Conservation (phyloP, 75 land plant genomes). For the Chamaecyparis obtusa region DNA sequence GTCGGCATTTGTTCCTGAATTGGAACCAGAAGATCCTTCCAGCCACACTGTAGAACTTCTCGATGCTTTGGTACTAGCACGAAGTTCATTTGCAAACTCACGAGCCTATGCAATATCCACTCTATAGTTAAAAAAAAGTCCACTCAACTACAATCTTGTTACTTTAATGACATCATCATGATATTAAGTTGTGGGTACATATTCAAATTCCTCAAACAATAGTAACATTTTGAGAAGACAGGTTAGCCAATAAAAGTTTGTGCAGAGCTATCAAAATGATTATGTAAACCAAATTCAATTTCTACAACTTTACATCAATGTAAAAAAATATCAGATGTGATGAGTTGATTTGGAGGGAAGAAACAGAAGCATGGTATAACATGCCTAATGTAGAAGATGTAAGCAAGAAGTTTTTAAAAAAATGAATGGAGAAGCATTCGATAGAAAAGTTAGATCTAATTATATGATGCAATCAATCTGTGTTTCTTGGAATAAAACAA, state of each 20-base stretch:
- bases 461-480: not conserved
- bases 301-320: not conserved
- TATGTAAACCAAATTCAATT: not conserved
- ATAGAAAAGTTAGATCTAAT: not conserved
- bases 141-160: not conserved
- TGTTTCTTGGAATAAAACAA: not conserved
- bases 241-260: not conserved
- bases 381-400: not conserved
- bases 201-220: not conserved
- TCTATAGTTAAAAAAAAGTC: not conserved
- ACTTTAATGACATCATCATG: not conserved
- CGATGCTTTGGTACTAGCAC: constrained; percentile 92
- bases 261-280: constrained; percentile 2
- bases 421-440: not conserved
- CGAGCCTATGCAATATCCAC: constrained; percentile 61
- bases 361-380: not conserved
- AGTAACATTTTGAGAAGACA: not conserved
- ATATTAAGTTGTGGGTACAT: not conserved
- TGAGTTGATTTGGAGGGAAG: not conserved
- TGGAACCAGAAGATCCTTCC: constrained; percentile 66
- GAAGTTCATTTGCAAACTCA: constrained; percentile 98
- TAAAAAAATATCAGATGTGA: not conserved
- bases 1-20: constrained; percentile 54
- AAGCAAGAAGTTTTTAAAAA: not conserved
- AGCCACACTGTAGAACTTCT: constrained; percentile 74